Evolutionary conservation across 2,329 filamentous ascomycete species (phyloP), one percentile per base, ranked within the genome.

Genomic region (Nemania sp.): DNA sequence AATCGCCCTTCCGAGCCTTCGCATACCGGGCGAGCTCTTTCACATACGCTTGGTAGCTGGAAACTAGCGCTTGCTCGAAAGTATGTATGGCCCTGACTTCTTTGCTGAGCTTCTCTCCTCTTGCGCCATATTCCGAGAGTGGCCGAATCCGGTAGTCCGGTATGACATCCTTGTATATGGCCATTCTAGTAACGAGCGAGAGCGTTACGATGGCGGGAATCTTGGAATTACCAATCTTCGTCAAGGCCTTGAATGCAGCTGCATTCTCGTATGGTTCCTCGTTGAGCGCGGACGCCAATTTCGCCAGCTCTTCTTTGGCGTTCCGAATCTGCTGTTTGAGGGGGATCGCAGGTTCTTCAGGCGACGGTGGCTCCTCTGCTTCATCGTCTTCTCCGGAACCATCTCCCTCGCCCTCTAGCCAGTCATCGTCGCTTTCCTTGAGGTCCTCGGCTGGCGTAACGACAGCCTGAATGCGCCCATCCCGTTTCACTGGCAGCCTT

Each of bases 91-190:
- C 88, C 67, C 88, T 86, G 28, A 97, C 91, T 23, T 97, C 94
- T 70, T 96, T 97, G 5, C 92, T 96, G 1, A 97, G 76, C 70
- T 95, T 95, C 60, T 86, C 86, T 53, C 82, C 82, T 54, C 82
- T 81, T 67, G 87, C 80, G 39, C 87, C 84, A 26, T 91, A 88
- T 56, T 95, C 90, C 1, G 81, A 78, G 3, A 91, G 76, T 1
- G 91, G 89, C 15, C 94, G 86, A 76, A 99, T 97, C 56, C 94
- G 83, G 71, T 99, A 99, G 19, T 94, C 94, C 0, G 94, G 94
- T 54, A 99, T 97, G 41, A 97, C 83, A 72, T 97, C 94, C 71
- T 93, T 96, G 78, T 93, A 99, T 11, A 97, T 85, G 0, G 92
- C 83, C 69, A 94, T 81, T 72, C 97, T 92, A 19, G 94, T 91